These are phyloP conservation scores for Pyropia yezoensis DNA, from an alignment of 23 red algal species.

Conservation along the genomic window DNA sequence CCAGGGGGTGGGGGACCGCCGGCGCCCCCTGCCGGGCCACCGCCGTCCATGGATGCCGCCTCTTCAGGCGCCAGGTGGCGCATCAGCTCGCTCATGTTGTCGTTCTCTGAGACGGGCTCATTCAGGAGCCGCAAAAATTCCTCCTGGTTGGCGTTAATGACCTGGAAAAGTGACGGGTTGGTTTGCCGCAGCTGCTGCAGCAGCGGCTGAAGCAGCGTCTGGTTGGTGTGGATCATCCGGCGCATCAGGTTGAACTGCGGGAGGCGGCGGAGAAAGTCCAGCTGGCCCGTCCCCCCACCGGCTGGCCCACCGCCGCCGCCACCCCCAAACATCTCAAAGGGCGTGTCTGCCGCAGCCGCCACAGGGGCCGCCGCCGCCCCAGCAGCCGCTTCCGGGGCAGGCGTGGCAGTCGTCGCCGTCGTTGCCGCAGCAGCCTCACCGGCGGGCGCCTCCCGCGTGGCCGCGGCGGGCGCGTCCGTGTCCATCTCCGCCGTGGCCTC, in stretches of 20 bases:
- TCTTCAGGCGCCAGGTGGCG: conserved; percentile 16
- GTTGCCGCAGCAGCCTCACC: conserved; percentile 5
- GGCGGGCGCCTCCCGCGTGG: conserved; percentile 7
- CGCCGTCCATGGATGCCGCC: conserved; percentile 26
- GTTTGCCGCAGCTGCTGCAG: conserved; percentile 69
- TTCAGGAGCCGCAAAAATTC: conserved; percentile 88
- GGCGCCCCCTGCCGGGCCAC: neutral
- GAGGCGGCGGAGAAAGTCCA: conserved; percentile 65
- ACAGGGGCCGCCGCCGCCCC: conserved; percentile 3
- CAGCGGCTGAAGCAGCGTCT: conserved; percentile 57
- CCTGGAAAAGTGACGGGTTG: conserved; percentile 60
- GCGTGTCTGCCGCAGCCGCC: neutral
- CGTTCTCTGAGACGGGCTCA: conserved; percentile 64
- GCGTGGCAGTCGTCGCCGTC: neutral
- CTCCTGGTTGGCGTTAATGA: conserved; percentile 76
- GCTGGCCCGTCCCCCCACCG: conserved; percentile 20
- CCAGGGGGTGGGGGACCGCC: neutral
- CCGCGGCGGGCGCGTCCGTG: no score
- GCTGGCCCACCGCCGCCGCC: conserved; percentile 1
- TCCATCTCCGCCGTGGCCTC: no score
- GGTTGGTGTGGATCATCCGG: conserved; percentile 79
- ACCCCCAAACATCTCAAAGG: neutral
- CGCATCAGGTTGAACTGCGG: conserved; percentile 85
- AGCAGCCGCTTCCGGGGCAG: neutral
- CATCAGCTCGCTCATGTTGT: conserved; percentile 43